A percentile compares a stretch with the other conserved stretches of the same genome.
Evolutionary conservation across 805 yeast genomes (phyloP).

Genomic region (Candida silvicultrix): DNA sequence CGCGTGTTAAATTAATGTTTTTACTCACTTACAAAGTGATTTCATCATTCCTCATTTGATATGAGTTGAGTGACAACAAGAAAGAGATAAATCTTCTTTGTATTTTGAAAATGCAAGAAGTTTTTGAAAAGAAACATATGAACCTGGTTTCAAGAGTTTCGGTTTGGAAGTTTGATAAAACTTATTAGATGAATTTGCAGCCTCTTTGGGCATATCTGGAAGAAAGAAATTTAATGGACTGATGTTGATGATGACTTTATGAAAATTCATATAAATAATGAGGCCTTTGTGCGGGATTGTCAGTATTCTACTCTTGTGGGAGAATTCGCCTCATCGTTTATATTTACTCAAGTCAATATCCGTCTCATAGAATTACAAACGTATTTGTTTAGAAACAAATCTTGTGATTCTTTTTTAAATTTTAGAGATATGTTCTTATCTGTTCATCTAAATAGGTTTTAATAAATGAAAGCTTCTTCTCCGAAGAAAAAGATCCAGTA

Average conservation of each 20-base stretch:
- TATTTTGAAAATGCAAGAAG: background rate
- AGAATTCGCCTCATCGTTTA: background rate
- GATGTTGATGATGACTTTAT: background rate
- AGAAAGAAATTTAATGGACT: background rate
- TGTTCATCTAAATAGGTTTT: constrained; percentile 3
- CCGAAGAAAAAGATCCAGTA: background rate
- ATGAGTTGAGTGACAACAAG: background rate
- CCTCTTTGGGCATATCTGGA: background rate
- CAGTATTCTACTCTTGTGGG: background rate
- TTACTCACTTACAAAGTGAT: background rate
- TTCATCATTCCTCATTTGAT: background rate
- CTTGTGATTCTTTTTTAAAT: background rate
- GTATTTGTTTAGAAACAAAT: background rate
- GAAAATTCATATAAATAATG: background rate
- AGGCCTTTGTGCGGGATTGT: background rate
- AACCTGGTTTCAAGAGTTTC: background rate
- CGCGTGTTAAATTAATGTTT: background rate
- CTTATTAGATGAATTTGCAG: background rate
- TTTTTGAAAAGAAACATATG: background rate
- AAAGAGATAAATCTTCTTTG: background rate
- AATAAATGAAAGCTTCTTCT: background rate
- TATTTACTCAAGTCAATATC: background rate
- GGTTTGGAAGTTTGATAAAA: background rate
- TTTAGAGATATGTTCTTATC: background rate
- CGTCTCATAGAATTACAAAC: background rate